Conservation (phyloP, 225 moss, liverwort and hornwort genomes). For the Pleurozium schreberi region DNA sequence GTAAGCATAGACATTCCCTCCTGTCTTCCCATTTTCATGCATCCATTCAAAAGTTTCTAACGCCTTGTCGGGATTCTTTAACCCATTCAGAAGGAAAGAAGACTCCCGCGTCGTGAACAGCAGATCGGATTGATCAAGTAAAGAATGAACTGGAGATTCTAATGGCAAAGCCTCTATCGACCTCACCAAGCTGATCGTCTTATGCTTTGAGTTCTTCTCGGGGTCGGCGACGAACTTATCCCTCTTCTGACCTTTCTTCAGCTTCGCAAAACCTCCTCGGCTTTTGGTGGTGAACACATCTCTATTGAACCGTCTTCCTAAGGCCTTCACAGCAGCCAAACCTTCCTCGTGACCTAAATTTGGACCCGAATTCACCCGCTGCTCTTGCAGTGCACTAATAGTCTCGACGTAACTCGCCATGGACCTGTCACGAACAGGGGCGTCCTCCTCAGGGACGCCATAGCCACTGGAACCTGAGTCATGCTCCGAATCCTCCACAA, state of each 20-base stretch:
- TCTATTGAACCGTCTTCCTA: background rate
- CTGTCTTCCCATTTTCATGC: conserved; percentile 28
- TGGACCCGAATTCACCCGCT: background rate
- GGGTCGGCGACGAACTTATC: background rate
- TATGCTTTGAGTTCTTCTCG: background rate
- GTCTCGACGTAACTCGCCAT: conserved; percentile 30
- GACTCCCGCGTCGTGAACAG: conserved; percentile 19
- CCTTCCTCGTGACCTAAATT: background rate
- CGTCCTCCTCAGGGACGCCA: background rate
- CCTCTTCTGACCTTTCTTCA: background rate
- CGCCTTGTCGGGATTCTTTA: conserved; percentile 33
- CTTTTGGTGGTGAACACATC: background rate
- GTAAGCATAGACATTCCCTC: conserved; percentile 35
- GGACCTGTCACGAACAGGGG: conserved; percentile 12
- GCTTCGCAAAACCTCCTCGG: background rate
- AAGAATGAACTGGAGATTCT: background rate
- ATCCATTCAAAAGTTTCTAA: conserved; percentile 56
- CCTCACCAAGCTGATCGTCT: conserved; percentile 5
- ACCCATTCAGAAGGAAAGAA: conserved; percentile 25
- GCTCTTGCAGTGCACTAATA: conserved; percentile 17
- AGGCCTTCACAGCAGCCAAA: background rate
- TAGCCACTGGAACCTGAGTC: background rate
- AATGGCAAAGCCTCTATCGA: conserved; percentile 1
- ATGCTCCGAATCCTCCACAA: background rate
- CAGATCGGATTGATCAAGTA: conserved; percentile 16